These are phyloP conservation scores for Pezicula rhizophila DNA, from an alignment of 2,329 filamentous ascomycete species.

Conservation along the genomic window DNA sequence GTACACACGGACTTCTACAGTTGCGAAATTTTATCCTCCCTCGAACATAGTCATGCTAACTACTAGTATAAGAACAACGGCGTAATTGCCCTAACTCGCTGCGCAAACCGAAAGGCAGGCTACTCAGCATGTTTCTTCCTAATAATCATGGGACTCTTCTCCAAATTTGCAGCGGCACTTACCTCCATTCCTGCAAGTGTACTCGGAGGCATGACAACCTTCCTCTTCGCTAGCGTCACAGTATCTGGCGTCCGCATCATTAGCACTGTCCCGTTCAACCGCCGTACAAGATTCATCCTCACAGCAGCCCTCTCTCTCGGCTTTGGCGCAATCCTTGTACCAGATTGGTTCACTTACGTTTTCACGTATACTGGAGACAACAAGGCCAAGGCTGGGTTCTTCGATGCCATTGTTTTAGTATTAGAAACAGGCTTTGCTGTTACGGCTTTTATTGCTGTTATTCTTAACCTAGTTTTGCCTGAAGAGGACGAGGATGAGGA, in stretches of 20 bases:
- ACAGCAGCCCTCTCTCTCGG: conserved; percentile 70
- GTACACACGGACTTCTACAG: too few relatives aligned
- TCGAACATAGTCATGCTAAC: too few relatives aligned
- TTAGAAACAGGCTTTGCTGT: conserved; percentile 73
- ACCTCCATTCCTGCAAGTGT: conserved; percentile 66
- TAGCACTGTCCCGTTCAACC: conserved; percentile 63
- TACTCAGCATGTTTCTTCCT: conserved; percentile 75
- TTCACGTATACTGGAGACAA: conserved; percentile 69
- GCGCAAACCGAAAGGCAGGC: conserved; percentile 74
- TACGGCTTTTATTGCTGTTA: conserved; percentile 64
- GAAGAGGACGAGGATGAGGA: conserved; percentile 67
- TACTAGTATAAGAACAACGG: conserved; percentile 60
- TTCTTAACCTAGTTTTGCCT: conserved; percentile 67
- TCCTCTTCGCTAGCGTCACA: conserved; percentile 71
- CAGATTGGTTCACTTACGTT: conserved; percentile 62
- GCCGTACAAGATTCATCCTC: conserved; percentile 75
- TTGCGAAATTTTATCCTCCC: too few relatives aligned
- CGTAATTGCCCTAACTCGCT: conserved; percentile 75
- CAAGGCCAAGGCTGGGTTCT: conserved; percentile 62
- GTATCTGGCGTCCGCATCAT: conserved; percentile 76
- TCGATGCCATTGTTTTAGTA: conserved; percentile 66
- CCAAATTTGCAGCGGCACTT: conserved; percentile 75
- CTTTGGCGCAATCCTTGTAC: conserved; percentile 62
- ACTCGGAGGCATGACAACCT: conserved; percentile 70
- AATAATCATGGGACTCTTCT: conserved; percentile 73